These are phyloP conservation scores for Crataegus laevigata DNA, from an alignment of 306 rosid genomes.

Conservation along the genomic window DNA sequence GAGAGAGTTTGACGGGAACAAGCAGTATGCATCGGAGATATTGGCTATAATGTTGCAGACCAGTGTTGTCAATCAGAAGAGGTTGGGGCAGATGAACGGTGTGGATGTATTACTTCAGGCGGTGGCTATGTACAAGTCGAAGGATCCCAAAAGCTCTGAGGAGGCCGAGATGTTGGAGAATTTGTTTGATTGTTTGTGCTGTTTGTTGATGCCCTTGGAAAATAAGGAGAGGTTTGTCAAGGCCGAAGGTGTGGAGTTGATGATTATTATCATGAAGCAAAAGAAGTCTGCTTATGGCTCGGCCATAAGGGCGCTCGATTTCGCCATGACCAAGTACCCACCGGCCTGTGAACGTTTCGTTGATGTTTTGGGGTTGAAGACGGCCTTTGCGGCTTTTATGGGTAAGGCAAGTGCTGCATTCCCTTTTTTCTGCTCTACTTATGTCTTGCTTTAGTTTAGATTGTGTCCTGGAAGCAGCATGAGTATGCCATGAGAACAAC, in stretches of 20 bases:
- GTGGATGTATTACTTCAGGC: conserved; percentile 92
- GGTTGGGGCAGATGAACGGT: conserved; percentile 91
- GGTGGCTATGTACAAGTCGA: conserved; percentile 88
- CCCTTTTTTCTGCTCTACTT: background rate
- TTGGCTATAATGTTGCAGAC: conserved; percentile 84
- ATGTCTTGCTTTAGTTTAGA: background rate
- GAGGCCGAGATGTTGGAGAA: conserved; percentile 95
- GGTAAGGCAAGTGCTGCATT: conserved; percentile 67
- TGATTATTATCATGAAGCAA: conserved; percentile 91
- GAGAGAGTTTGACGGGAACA: conserved; percentile 78
- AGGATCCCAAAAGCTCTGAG: conserved; percentile 81
- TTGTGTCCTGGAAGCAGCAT: background rate
- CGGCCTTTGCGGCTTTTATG: conserved; percentile 96
- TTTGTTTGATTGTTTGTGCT: conserved; percentile 86
- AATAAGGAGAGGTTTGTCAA: conserved; percentile 90
- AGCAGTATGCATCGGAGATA: conserved; percentile 92
- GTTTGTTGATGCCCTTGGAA: conserved; percentile 87
- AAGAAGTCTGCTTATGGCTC: conserved; percentile 94
- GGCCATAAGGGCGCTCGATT: conserved; percentile 91
- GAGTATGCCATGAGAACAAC: background rate
- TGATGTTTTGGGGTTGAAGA: conserved; percentile 93
- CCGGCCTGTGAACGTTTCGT: conserved; percentile 94
- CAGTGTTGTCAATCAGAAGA: conserved; percentile 68
- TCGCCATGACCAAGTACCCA: conserved; percentile 90
- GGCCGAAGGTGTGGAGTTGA: conserved; percentile 96